These are phyloP conservation scores for Pyrus hybrid DNA, from an alignment of 331 rosid species.

Conservation along the genomic window DNA sequence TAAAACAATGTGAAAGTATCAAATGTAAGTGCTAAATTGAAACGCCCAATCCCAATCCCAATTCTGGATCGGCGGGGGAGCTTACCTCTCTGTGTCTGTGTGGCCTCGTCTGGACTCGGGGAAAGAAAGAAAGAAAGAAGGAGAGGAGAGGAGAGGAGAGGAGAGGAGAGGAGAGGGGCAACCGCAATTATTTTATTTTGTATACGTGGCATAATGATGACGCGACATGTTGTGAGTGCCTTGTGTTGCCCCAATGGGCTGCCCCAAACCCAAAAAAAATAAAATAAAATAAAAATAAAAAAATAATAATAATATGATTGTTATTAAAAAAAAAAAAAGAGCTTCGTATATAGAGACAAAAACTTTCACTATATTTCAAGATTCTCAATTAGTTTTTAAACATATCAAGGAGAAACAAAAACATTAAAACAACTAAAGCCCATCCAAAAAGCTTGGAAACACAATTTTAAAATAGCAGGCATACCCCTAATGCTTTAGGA, in stretches of 20 bases:
- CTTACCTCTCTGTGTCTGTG: background rate
- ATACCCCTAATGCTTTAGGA: too few relatives aligned
- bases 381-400: too few relatives aligned
- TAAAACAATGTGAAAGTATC: background rate
- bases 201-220: background rate
- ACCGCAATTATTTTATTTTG: background rate
- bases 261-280: background rate
- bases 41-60: background rate
- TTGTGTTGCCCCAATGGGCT: background rate
- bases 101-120: slow-evolving; percentile 9
- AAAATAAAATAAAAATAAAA: too few relatives aligned
- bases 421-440: too few relatives aligned
- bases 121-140: background rate
- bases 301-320: too few relatives aligned
- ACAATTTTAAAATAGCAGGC: too few relatives aligned
- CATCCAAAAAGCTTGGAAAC: too few relatives aligned
- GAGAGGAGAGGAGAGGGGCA: background rate
- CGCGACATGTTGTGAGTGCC: background rate
- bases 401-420: too few relatives aligned
- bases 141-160: slow-evolving; percentile 5
- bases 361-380: too few relatives aligned
- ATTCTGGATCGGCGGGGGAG: background rate
- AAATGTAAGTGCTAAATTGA: background rate
- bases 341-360: too few relatives aligned
- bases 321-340: too few relatives aligned